phyloP scores from a whole-genome alignment of 805 yeast genomes.

The Cyberlindnera maclurae region DNA sequence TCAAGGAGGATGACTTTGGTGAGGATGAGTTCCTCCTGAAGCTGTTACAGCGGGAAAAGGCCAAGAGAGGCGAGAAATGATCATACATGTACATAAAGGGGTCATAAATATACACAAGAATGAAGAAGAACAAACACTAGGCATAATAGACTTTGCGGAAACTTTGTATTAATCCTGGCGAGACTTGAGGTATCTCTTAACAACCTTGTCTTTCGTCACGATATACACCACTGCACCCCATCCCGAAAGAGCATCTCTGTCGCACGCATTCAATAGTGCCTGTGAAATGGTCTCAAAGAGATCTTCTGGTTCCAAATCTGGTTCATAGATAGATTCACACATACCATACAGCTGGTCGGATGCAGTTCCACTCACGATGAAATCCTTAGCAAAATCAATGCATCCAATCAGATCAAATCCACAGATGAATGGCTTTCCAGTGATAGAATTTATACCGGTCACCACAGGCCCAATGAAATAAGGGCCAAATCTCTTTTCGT shows the following conservation, averaged over 20 bases:
- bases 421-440: conserved; percentile 83
- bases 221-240: conserved; percentile 97
- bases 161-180: conserved; percentile 68
- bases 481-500: conserved; percentile 91
- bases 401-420: conserved; percentile 96
- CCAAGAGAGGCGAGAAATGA: conserved; percentile 23
- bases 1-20: conserved; percentile 76
- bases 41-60: conserved; percentile 48
- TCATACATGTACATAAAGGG: background rate
- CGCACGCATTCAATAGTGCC: conserved; percentile 88
- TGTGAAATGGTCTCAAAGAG: conserved; percentile 93
- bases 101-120: background rate
- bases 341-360: conserved; percentile 95
- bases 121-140: no score
- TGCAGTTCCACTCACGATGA: conserved; percentile 94
- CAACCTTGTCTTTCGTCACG: conserved; percentile 85
- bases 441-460: conserved; percentile 84
- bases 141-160: no score
- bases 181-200: conserved; percentile 80
- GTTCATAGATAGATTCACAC: conserved; percentile 97
- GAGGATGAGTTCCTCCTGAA: conserved; percentile 63
- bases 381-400: conserved; percentile 90
- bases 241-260: conserved; percentile 95
- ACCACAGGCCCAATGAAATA: conserved; percentile 95
- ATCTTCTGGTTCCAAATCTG: conserved; percentile 89